A percentile compares a stretch with the other conserved stretches of the same genome.
phyloP scores from a whole-genome alignment of 768 basidiomycete species.

The Candolleomyces efflorescens region DNA sequence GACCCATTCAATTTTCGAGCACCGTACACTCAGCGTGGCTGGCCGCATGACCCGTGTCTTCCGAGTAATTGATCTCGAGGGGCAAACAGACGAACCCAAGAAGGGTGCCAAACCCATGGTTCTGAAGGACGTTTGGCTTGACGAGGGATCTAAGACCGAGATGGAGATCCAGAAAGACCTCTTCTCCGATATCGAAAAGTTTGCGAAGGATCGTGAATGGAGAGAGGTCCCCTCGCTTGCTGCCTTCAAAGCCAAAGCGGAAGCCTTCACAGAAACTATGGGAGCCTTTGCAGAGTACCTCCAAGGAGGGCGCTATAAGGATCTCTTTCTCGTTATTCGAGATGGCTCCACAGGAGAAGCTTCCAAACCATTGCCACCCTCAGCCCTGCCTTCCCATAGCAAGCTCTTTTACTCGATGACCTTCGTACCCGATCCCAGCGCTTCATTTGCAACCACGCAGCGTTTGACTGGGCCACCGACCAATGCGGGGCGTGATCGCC shows the following conservation, averaged over 20 bases:
- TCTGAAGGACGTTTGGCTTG: slow-evolving; percentile 13
- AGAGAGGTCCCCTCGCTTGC: not conserved
- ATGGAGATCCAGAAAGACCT: slow-evolving; percentile 7
- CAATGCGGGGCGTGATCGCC: too few relatives aligned
- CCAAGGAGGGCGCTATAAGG: not conserved
- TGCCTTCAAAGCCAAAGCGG: not conserved
- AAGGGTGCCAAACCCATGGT: not conserved
- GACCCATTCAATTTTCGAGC: too few relatives aligned
- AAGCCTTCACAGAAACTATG: not conserved
- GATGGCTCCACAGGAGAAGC: not conserved
- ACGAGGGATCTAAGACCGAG: slow-evolving; percentile 6
- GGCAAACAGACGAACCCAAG: too few relatives aligned
- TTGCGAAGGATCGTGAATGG: not conserved
- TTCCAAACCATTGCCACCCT: not conserved
- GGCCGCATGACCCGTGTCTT: too few relatives aligned
- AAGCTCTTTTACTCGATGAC: too few relatives aligned
- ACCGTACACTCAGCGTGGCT: too few relatives aligned
- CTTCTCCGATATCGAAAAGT: slow-evolving; percentile 9
- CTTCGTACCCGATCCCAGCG: too few relatives aligned
- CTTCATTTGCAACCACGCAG: too few relatives aligned
- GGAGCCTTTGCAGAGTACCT: not conserved
- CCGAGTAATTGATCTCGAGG: too few relatives aligned
- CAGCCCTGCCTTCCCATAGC: too few relatives aligned
- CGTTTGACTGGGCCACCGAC: too few relatives aligned
- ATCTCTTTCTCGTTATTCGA: not conserved